A percentile compares a stretch with the other conserved stretches of the same genome.
These are phyloP conservation scores for Moricandia arvensis DNA, from an alignment of 345 rosid species.

Conservation along the genomic window DNA sequence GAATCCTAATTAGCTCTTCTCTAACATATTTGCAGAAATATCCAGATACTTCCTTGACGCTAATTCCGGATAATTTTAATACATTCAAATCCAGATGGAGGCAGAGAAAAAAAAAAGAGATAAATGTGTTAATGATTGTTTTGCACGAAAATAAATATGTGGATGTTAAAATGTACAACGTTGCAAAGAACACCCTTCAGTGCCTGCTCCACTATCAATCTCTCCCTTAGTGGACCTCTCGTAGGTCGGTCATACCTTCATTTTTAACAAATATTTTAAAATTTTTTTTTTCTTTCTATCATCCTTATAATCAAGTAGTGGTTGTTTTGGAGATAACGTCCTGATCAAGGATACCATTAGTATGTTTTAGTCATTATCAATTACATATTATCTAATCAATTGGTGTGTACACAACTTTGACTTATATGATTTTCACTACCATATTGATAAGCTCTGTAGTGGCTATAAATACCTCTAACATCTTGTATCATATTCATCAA, in stretches of 20 bases:
- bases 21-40: neutral
- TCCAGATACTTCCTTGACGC: neutral
- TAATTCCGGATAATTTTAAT: neutral
- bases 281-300: neutral
- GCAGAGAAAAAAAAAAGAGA: neutral
- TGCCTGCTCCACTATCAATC: conserved; percentile 22
- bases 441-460: neutral
- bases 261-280: neutral
- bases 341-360: neutral
- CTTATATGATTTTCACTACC: conserved; percentile 21
- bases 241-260: conserved; percentile 20
- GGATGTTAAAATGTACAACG: conserved; percentile 29
- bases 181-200: conserved; percentile 10
- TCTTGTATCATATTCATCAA: conserved; percentile 27
- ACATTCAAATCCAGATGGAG: neutral
- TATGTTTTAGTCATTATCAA: neutral
- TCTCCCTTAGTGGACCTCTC: conserved; percentile 7
- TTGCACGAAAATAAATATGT: conserved; percentile 26
- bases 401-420: conserved; percentile 20
- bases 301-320: neutral
- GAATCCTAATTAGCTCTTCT: neutral
- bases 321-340: neutral
- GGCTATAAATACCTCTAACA: conserved; percentile 34
- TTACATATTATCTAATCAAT: neutral
- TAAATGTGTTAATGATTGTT: conserved; percentile 24